These are phyloP conservation scores for Trichoderma koningiopsis DNA, from an alignment of 2,329 filamentous ascomycete genomes.

Conservation along the genomic window DNA sequence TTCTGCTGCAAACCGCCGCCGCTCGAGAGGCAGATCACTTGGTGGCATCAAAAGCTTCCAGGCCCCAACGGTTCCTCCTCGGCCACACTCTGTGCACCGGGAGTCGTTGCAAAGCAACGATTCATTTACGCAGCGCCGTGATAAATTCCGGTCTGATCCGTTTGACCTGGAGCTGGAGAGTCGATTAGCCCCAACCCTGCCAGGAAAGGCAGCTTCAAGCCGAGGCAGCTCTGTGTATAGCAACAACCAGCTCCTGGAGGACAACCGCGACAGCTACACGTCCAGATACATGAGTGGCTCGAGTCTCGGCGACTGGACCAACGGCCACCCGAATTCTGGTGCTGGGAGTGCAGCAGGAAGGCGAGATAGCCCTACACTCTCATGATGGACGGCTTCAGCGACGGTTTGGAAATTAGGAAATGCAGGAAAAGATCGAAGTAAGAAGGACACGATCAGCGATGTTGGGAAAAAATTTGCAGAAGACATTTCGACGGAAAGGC, in stretches of 20 bases:
- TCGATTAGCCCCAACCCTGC: slow-evolving; percentile 30
- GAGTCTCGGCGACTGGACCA: slow-evolving; percentile 50
- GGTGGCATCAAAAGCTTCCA: slow-evolving; percentile 35
- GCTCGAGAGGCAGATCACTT: slow-evolving; percentile 52
- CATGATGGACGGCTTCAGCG: slow-evolving; percentile 3
- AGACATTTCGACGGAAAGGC: background rate
- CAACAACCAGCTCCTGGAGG: slow-evolving; percentile 40
- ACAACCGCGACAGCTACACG: slow-evolving; percentile 34
- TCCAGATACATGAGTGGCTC: slow-evolving; percentile 56
- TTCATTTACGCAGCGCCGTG: slow-evolving; percentile 50
- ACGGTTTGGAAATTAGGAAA: background rate
- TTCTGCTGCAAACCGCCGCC: slow-evolving; percentile 42
- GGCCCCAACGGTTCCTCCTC: slow-evolving; percentile 41
- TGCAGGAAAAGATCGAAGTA: background rate
- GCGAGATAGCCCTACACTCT: slow-evolving; percentile 35
- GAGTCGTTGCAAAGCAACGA: slow-evolving; percentile 44
- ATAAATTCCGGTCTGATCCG: slow-evolving; percentile 64
- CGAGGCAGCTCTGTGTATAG: slow-evolving; percentile 47
- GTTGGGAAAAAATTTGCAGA: background rate
- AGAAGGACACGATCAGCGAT: background rate
- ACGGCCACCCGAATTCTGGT: slow-evolving; percentile 57
- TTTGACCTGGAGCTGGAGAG: slow-evolving; percentile 60
- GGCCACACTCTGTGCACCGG: slow-evolving; percentile 40
- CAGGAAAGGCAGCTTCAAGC: slow-evolving; percentile 12
- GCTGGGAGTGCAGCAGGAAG: slow-evolving; percentile 32